These are phyloP conservation scores for Pseudovirgaria hyperparasitica DNA, from an alignment of 2,329 filamentous ascomycete genomes.

Conservation along the genomic window DNA sequence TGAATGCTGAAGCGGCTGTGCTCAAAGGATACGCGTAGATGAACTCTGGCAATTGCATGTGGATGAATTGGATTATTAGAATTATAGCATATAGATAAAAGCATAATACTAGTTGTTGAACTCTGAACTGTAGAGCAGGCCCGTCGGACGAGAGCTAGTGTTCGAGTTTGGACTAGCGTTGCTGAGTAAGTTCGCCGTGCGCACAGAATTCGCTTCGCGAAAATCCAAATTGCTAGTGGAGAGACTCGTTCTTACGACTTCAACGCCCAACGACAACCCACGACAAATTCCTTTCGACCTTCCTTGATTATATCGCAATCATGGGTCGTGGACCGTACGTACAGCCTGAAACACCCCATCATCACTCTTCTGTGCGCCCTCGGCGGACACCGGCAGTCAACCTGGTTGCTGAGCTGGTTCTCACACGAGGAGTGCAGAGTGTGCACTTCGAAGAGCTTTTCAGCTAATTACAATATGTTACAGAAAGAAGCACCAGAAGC, in stretches of 20 bases:
- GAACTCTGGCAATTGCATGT: no score
- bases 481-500: slow-evolving; percentile 99
- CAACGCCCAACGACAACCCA: slow-evolving; percentile 13
- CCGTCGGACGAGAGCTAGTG: no score
- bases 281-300: slow-evolving; percentile 18
- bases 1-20: slow-evolving; percentile 87
- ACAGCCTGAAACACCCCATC: not conserved
- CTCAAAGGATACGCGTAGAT: slow-evolving; percentile 69
- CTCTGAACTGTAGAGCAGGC: no score
- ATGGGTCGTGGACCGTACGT: slow-evolving; percentile 56
- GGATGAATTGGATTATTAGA: no score
- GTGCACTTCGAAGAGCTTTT: not conserved
- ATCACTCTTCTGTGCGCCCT: slow-evolving; percentile 1
- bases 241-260: slow-evolving; percentile 7
- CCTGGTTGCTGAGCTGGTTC: no score
- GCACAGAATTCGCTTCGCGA: no score
- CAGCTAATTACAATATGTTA: slow-evolving; percentile 11
- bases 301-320: slow-evolving; percentile 31
- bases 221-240: no score
- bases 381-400: no score
- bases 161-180: no score
- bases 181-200: no score
- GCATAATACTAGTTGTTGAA: no score
- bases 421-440: slow-evolving; percentile 12
- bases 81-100: no score